Evolutionary conservation across 179 eudicot genomes (phyloP), one percentile per base, ranked within the genome.

Genomic region (Actinidia arguta): DNA sequence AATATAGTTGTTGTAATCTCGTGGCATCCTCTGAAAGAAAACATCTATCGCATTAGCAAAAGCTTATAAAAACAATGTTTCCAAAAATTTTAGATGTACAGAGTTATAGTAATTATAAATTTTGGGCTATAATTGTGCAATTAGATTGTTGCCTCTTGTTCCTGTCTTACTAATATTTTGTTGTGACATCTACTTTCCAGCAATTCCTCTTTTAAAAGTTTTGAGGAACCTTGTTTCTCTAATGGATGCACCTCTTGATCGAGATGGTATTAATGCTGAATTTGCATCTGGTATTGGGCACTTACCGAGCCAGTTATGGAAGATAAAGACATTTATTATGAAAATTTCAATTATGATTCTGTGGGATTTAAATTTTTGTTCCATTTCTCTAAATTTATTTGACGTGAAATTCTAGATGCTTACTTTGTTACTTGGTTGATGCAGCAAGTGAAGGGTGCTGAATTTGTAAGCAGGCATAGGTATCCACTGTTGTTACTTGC

Each of bases 141-240:
- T 31, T 31, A 31, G 8, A 18, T 75, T 44, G 66, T 17, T 73
- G 36, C 36, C 36, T 31, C 36, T 31, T 31, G 1, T 31, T 31
- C 14, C 36, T 31, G 36, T 31, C 36, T 1, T 31, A 31, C 36
- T 31, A 31, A 31, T 31, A 31, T 31, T 31, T 31, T 31, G 1
- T 31, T 2, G 36, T 67, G 48, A 82, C 91, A 96, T 98, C 80
- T 96, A 96, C 83, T 89, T 92, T 25, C 99, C 99, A 79, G 86
- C 98, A 80, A n/a, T n/a, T n/a, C 88, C 95, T 81, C 90, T 96
- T 87, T 96, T 95, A 89, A 94, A 96, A 85, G 93, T 87, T 82
- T 88, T 94, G 79, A 89, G 91, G 61, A 88, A 93, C 87, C 76
- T 85, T 89, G 92, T 86, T 56, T 88, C 94, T 67, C 91, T 85